phyloP scores from a whole-genome alignment of 2,329 filamentous ascomycete genomes.

The Paradendryphiella salina region DNA sequence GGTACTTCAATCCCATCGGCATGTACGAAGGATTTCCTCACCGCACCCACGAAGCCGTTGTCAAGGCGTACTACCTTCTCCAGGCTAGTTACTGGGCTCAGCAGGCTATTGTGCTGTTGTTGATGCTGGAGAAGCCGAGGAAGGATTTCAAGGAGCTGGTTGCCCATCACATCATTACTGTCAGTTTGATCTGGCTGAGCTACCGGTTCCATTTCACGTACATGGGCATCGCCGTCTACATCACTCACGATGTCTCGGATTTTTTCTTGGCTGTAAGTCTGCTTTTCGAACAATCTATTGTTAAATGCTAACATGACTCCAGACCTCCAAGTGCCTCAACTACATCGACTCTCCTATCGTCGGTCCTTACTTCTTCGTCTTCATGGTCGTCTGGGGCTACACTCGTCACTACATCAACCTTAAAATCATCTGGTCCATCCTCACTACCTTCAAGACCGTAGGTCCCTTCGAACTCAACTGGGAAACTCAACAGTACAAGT shows the following conservation, averaged over 20 bases:
- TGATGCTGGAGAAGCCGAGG: constrained; percentile 87
- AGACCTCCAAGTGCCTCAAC: constrained; percentile 90
- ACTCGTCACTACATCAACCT: constrained; percentile 84
- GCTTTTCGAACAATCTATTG: background rate
- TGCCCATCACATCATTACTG: constrained; percentile 85
- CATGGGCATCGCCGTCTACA: constrained; percentile 90
- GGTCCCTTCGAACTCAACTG: constrained; percentile 77
- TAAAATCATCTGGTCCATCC: constrained; percentile 72
- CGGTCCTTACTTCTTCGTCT: constrained; percentile 81
- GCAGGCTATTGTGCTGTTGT: constrained; percentile 82
- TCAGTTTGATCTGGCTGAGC: constrained; percentile 79
- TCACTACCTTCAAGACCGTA: constrained; percentile 74
- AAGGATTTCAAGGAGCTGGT: constrained; percentile 96
- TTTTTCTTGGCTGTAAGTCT: constrained; percentile 88
- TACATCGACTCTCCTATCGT: constrained; percentile 80
- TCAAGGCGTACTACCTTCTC: constrained; percentile 97
- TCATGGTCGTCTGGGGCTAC: constrained; percentile 86
- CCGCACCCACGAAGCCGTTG: constrained; percentile 72
- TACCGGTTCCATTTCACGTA: constrained; percentile 98
- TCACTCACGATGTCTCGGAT: constrained; percentile 91
- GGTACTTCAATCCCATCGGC: constrained; percentile 90
- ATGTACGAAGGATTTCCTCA: constrained; percentile 93
- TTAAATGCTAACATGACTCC: background rate
- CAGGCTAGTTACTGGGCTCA: constrained; percentile 95
- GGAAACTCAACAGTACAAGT: constrained; percentile 77